A percentile compares a stretch with the other conserved stretches of the same genome.
Evolutionary conservation across 371 early-diverging fungal genomes (phyloP).

Genomic region (Mucor velutinosus): DNA sequence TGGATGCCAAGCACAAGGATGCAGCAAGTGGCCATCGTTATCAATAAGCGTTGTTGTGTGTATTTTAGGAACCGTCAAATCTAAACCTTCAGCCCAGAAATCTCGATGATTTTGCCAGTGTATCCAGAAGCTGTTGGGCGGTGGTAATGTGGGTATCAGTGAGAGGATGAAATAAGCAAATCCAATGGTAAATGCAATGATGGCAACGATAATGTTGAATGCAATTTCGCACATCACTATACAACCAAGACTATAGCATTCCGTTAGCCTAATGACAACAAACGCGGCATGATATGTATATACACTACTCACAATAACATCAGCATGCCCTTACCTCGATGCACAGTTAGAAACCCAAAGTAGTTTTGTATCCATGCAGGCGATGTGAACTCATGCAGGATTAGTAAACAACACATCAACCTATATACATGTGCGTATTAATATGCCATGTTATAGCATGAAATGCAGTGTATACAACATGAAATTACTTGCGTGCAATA

Average conservation of each 20-base stretch:
- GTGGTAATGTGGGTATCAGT: conserved; percentile 28
- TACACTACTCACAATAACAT: conserved; percentile 36
- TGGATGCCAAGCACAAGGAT: conserved; percentile 25
- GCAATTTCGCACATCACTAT: conserved; percentile 34
- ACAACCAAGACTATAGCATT: conserved; percentile 45
- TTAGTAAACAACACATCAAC: conserved; percentile 25
- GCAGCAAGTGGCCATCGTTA: background rate
- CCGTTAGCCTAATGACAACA: too few species aligned
- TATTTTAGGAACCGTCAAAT: conserved; percentile 14
- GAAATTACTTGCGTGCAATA: conserved; percentile 38
- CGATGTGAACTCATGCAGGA: conserved; percentile 31
- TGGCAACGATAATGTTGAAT: conserved; percentile 43
- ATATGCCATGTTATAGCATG: background rate
- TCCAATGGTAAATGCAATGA: conserved; percentile 36
- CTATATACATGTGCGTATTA: conserved; percentile 14
- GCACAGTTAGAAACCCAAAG: conserved; percentile 39
- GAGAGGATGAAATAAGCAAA: conserved; percentile 38
- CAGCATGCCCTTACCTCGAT: conserved; percentile 39
- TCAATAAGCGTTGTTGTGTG: background rate
- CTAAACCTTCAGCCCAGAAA: conserved; percentile 39
- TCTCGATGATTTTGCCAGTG: conserved; percentile 45
- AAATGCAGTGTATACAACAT: background rate
- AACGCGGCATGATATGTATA: background rate
- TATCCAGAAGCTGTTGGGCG: conserved; percentile 32
- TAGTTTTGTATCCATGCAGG: conserved; percentile 30